These are phyloP conservation scores for Clarkia xantiana DNA, from an alignment of 345 rosid species.

Conservation along the genomic window DNA sequence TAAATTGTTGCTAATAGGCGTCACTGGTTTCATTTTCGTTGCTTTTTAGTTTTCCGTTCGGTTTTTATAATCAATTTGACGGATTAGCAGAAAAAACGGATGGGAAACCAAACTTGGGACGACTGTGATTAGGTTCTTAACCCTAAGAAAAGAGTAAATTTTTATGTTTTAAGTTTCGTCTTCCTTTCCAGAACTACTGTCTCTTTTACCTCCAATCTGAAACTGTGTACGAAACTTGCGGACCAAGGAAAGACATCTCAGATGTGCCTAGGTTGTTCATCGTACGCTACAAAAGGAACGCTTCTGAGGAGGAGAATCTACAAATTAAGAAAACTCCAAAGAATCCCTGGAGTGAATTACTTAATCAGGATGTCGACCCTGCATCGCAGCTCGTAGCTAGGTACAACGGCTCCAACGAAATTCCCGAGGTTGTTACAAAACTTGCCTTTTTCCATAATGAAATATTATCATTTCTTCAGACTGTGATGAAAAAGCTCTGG, in stretches of 20 bases:
- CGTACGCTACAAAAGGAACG: constrained; percentile 64
- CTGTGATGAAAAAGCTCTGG: no score
- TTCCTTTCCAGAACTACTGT: constrained; percentile 63
- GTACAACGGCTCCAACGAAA: constrained; percentile 62
- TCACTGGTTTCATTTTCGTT: no score
- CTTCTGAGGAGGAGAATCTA: constrained; percentile 28
- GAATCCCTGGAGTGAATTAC: constrained; percentile 35
- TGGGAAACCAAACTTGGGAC: no score
- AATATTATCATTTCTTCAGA: no score
- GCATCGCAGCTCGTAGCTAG: constrained; percentile 86
- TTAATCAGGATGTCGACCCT: constrained; percentile 49
- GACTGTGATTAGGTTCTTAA: no score
- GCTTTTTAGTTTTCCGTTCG: no score
- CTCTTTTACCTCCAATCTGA: constrained; percentile 75
- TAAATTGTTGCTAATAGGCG: no score
- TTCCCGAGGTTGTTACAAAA: constrained; percentile 14
- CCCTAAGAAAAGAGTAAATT: no score
- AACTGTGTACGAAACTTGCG: constrained; percentile 74
- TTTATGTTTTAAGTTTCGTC: no score
- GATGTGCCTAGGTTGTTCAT: constrained; percentile 73
- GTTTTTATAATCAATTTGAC: no score
- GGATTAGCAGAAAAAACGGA: no score
- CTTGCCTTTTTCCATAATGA: no score
- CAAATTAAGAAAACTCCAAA: constrained; percentile 33
- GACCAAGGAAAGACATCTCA: constrained; percentile 55